These are phyloP conservation scores for Yamadazyma sp. DNA, from an alignment of 805 yeast species.

Conservation along the genomic window DNA sequence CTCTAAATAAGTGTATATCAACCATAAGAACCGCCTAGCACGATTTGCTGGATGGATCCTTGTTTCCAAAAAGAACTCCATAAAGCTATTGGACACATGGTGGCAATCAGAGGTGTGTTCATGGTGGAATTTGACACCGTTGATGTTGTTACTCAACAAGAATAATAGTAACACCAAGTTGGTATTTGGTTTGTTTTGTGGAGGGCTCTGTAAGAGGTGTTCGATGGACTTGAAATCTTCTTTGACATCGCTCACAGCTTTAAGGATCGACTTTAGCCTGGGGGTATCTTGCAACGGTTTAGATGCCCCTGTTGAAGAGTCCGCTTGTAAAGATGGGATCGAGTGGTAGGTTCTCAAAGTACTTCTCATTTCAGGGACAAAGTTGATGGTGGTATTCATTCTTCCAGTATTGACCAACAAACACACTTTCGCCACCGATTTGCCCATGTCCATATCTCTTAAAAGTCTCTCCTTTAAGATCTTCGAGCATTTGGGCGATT, in stretches of 20 bases:
- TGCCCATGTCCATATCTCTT: slow-evolving; percentile 59
- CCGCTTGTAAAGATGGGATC: slow-evolving; percentile 83
- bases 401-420: slow-evolving; percentile 88
- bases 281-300: slow-evolving; percentile 95
- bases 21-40: slow-evolving; percentile 77
- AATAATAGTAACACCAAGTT: slow-evolving; percentile 67
- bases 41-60: slow-evolving; percentile 62
- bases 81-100: slow-evolving; percentile 45
- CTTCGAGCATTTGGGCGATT: slow-evolving; percentile 79
- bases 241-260: slow-evolving; percentile 78
- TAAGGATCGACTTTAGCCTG: slow-evolving; percentile 81
- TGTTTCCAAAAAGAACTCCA: slow-evolving; percentile 70
- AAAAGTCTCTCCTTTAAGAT: slow-evolving; percentile 76
- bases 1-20: slow-evolving; percentile 76
- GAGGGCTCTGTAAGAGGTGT: slow-evolving; percentile 42
- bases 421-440: slow-evolving; percentile 78
- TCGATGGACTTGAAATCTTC: slow-evolving; percentile 44
- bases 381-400: slow-evolving; percentile 91
- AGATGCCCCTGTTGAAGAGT: slow-evolving; percentile 46
- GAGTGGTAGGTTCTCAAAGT: slow-evolving; percentile 91
- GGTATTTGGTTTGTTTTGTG: slow-evolving; percentile 52
- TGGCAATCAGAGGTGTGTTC: slow-evolving; percentile 19
- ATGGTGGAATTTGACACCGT: slow-evolving; percentile 45
- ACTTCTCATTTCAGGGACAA: slow-evolving; percentile 93
- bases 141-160: slow-evolving; percentile 63